Base-by-base conservation (phyloP, 805 yeast genomes). In the Candida michaelii region DNA sequence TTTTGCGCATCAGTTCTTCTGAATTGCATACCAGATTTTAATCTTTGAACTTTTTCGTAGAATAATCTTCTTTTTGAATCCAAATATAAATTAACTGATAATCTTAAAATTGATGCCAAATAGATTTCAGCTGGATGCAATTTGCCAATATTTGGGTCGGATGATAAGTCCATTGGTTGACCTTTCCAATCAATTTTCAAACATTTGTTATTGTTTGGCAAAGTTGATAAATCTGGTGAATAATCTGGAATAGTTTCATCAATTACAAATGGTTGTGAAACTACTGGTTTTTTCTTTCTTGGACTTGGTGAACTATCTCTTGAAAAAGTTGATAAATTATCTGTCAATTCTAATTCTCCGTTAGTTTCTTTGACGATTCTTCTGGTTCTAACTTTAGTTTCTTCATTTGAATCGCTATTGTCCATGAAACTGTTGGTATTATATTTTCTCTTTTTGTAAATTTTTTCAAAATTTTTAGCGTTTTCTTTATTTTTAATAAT, bases 1-100 rank as follows among this genome's bases (percentile, higher is more conserved):
- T 93, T 93, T 66, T 91, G 98, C 6, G 97, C 96, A 65, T 91
- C 99, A 0, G 98, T 93, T 66, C 97, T 83, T 66, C 97, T 82
- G 67, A 91, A 91, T 19, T 93, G 91, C 58, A 82, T 71, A 21
- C 83, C 83, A 39, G 72, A 68, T 53, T 79, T 79, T 54, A 82
- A 64, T 39, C 96, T 78, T 51, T 80, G 80, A 24, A 90, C 93
- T 68, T 89, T 91, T 62, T 91, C 98, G 45, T 82, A 79, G 65
- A 91, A 93, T 19, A 91, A 73, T 50, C 98, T 77, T 63, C 89
- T 80, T 53, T 69, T 70, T 5, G 71, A 62, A 54, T 78, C 83
- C 60, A 85, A 72, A 62, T 90, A 91, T 27, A 90, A 80, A 47
- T 83, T 85, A 45, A 89, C 84, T 8, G 97, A 96, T 51, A 91